These are phyloP conservation scores for Phytophthora citrophthora DNA, from an alignment of 352 stramenopile genomes.

Conservation along the genomic window DNA sequence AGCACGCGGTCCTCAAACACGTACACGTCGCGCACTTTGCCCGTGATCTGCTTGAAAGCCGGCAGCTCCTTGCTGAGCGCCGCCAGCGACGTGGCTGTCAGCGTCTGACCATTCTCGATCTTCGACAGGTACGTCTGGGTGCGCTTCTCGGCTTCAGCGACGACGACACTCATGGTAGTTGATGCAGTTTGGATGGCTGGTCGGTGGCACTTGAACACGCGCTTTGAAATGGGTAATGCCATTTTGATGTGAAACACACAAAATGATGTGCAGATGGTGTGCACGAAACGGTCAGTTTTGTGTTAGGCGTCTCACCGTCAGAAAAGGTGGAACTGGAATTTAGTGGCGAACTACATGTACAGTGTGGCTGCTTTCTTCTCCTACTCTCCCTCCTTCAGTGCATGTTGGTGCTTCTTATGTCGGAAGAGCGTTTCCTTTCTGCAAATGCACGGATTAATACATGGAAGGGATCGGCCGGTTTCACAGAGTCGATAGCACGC, in stretches of 20 bases:
- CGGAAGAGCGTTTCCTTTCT: conserved; percentile 3
- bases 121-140: conserved; percentile 73
- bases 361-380: conserved; percentile 3
- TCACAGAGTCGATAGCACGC: conserved; percentile 7
- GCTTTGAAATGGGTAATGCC: not conserved
- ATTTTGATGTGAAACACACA: not conserved
- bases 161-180: conserved; percentile 46
- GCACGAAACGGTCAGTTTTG: not conserved
- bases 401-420: not conserved
- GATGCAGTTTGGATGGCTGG: conserved; percentile 18
- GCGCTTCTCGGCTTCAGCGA: conserved; percentile 63
- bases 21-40: conserved; percentile 95
- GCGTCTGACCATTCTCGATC: conserved; percentile 50
- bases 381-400: conserved; percentile 5
- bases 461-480: conserved; percentile 1
- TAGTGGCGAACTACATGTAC: no score
- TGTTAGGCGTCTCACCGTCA: not conserved
- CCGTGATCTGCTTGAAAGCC: conserved; percentile 65
- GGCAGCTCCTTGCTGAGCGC: conserved; percentile 41
- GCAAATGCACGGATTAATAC: not conserved
- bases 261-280: conserved; percentile 1
- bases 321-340: no score
- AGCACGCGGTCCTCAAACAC: conserved; percentile 89
- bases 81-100: conserved; percentile 69
- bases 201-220: conserved; percentile 17